A percentile compares a stretch with the other conserved stretches of the same genome.
Conservation (phyloP, 768 basidiomycete genomes). For the Xanthoconium stramineum region DNA sequence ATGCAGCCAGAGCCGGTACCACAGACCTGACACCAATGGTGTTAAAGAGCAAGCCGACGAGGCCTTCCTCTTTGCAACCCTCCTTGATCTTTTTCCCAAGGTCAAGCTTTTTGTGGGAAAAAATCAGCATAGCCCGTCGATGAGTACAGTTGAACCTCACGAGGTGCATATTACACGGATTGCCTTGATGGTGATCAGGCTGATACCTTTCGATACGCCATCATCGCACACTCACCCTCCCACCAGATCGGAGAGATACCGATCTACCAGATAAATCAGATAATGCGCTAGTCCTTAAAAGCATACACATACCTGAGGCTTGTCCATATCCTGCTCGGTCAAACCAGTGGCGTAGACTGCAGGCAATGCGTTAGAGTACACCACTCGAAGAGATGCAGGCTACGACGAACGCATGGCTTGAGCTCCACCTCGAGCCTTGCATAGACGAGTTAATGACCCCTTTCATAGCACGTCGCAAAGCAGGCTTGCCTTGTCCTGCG, state of each 20-base stretch:
- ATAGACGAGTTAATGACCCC: background rate
- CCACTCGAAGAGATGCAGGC: slow-evolving; percentile 1
- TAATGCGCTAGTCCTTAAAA: background rate
- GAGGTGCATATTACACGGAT: slow-evolving; percentile 83
- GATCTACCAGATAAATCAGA: slow-evolving; percentile 45
- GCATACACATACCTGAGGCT: slow-evolving; percentile 60
- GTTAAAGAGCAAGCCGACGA: slow-evolving; percentile 81
- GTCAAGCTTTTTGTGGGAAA: slow-evolving; percentile 53
- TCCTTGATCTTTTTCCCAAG: slow-evolving; percentile 77
- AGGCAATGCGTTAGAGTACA: background rate
- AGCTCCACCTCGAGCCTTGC: slow-evolving; percentile 63
- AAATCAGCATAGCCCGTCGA: background rate
- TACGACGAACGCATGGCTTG: slow-evolving; percentile 80
- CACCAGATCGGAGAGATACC: slow-evolving; percentile 90
- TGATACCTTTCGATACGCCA: background rate
- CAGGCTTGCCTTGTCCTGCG: slow-evolving; percentile 69
- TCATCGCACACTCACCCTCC: slow-evolving; percentile 56
- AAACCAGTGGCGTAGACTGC: slow-evolving; percentile 74
- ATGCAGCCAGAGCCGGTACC: background rate
- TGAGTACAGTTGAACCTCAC: slow-evolving; percentile 38
- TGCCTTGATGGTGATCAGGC: slow-evolving; percentile 44
- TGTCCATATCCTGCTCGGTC: slow-evolving; percentile 76
- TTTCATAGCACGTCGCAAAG: background rate
- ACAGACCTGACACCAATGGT: slow-evolving; percentile 79
- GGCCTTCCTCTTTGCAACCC: slow-evolving; percentile 75